Evolutionary conservation across 2,329 filamentous ascomycete genomes (phyloP).

Genomic region (Falciphora oryzae): DNA sequence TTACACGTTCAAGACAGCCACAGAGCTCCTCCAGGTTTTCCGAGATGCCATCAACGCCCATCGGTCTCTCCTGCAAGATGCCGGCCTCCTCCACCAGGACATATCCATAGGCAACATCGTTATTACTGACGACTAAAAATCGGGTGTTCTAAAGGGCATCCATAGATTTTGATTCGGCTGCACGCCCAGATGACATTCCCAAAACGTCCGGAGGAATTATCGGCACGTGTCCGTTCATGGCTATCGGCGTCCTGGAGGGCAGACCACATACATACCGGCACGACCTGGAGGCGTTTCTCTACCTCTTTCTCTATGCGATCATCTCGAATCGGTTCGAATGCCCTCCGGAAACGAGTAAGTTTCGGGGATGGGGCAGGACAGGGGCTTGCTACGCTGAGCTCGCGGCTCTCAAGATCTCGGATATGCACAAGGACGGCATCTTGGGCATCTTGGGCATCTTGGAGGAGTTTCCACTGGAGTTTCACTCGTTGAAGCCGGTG

Average conservation of each 20-base stretch:
- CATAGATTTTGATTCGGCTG: slow-evolving; percentile 31
- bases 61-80: slow-evolving; percentile 25
- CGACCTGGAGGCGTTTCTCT: slow-evolving; percentile 16
- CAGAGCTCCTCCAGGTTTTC: slow-evolving; percentile 28
- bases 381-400: not conserved
- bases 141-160: slow-evolving; percentile 19
- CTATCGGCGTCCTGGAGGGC: slow-evolving; percentile 7
- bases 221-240: slow-evolving; percentile 4
- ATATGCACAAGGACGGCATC: not conserved
- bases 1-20: slow-evolving; percentile 20
- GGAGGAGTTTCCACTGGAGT: not conserved
- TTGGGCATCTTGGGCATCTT: not conserved
- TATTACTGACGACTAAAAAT: slow-evolving; percentile 17
- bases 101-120: slow-evolving; percentile 34
- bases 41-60: slow-evolving; percentile 32
- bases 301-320: slow-evolving; percentile 6
- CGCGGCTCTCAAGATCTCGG: not conserved
- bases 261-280: slow-evolving; percentile 23
- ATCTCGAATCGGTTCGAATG: not conserved
- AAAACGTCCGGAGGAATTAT: not conserved
- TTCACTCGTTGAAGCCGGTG: not conserved
- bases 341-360: not conserved
- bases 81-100: slow-evolving; percentile 30
- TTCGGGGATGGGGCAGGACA: not conserved
- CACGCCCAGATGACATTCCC: slow-evolving; percentile 23